Evolutionary conservation across 495 filamentous ascomycete genomes (phyloP).

Genomic region (Penicillium malachiteum): DNA sequence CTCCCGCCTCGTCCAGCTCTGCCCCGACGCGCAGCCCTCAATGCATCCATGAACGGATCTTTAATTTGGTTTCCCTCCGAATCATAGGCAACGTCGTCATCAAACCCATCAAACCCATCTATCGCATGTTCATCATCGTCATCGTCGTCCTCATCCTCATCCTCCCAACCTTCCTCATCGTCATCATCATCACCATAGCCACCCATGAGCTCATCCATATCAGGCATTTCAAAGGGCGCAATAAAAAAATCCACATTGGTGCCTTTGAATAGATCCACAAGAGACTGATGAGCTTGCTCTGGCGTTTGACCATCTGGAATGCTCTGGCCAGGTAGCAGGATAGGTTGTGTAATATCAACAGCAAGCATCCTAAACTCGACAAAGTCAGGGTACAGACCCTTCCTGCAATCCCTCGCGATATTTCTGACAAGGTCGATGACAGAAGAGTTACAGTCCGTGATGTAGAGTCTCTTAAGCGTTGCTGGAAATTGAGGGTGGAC

Average conservation of each 20-base stretch:
- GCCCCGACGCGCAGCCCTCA: neutral
- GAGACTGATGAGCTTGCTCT: constrained; percentile 15
- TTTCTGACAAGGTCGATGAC: constrained; percentile 15
- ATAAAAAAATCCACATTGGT: constrained; percentile 26
- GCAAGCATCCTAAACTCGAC: neutral
- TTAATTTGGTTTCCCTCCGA: neutral
- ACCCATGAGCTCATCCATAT: constrained; percentile 7
- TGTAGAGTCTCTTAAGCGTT: constrained; percentile 15
- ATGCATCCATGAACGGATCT: neutral
- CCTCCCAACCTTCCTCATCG: too few relatives aligned
- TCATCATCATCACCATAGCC: neutral
- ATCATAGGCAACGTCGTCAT: constrained; percentile 8
- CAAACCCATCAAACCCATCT: too few relatives aligned
- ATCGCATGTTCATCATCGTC: too few relatives aligned
- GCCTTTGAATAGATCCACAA: constrained; percentile 24
- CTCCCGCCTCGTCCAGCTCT: neutral
- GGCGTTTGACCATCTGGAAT: constrained; percentile 23
- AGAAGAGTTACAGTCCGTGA: constrained; percentile 28
- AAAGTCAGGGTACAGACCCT: constrained; percentile 20
- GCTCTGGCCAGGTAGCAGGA: constrained; percentile 21
- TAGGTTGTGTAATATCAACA: constrained; percentile 20
- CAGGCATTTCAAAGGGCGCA: constrained; percentile 5
- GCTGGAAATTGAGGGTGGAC: constrained; percentile 21
- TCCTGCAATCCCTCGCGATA: constrained; percentile 21
- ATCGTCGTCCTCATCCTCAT: too few relatives aligned